These are phyloP conservation scores for Acanthochlamys bracteata DNA, from an alignment of 106 monocot genomes.

Conservation along the genomic window DNA sequence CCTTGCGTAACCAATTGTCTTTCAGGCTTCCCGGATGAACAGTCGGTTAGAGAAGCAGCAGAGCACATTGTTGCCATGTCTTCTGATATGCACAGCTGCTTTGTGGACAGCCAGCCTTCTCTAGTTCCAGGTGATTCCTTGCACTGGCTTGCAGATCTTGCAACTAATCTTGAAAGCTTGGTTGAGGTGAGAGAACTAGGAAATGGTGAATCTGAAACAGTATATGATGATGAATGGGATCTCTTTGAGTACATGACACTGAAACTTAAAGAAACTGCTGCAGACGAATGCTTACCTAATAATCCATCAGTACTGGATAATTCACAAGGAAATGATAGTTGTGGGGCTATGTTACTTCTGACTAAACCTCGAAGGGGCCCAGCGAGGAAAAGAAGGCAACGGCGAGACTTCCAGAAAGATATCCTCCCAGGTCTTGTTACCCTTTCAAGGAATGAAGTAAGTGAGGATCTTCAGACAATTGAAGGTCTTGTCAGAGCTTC, in stretches of 20 bases:
- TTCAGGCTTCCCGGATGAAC: conserved; percentile 9
- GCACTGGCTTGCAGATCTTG: conserved; percentile 30
- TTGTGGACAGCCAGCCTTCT: not conserved
- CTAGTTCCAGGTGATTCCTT: conserved; percentile 9
- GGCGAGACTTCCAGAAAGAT: conserved; percentile 78
- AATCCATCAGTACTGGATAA: not conserved
- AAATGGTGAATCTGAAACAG: not conserved
- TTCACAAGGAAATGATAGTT: conserved; percentile 3
- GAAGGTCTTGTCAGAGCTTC: conserved; percentile 44
- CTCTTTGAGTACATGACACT: conserved; percentile 28
- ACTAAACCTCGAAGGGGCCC: conserved; percentile 32
- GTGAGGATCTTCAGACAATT: conserved; percentile 57
- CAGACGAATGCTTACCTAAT: not conserved
- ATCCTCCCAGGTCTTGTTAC: conserved; percentile 57
- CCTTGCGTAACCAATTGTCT: not conserved
- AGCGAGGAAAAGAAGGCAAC: conserved; percentile 47
- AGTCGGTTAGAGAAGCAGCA: conserved; percentile 29
- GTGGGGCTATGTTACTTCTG: conserved; percentile 21
- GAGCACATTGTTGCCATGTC: conserved; percentile 47
- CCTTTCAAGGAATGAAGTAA: conserved; percentile 52
- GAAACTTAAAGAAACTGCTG: conserved; percentile 17
- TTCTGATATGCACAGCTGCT: not conserved
- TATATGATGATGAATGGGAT: conserved; percentile 29
- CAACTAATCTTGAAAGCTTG: conserved; percentile 1
- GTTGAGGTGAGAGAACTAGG: not conserved